Percentiles rank a stretch among this genome's conserved stretches.
Evolutionary conservation across 169 alveolate genomes (phyloP).

Genomic region (Eimeria necatrix): DNA sequence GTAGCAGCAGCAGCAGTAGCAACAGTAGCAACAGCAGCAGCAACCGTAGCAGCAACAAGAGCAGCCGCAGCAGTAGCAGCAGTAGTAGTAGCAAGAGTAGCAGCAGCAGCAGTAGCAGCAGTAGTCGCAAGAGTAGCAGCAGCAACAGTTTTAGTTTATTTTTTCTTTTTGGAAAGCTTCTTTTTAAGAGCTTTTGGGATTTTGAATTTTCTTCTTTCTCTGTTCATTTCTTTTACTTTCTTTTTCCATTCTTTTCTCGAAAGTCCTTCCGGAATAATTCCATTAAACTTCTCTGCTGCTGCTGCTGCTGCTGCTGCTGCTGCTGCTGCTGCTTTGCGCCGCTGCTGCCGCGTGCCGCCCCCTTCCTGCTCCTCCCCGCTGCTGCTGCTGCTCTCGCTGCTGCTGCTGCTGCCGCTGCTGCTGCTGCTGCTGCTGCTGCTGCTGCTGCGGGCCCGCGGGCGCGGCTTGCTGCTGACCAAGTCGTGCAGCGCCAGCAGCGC

Average conservation of each 20-base stretch:
- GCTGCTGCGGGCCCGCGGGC: slow-evolving; percentile 16
- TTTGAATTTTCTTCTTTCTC: slow-evolving; percentile 73
- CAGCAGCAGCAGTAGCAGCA: no score
- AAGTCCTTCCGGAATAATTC: slow-evolving; percentile 81
- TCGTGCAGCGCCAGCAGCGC: not conserved
- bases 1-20: no score
- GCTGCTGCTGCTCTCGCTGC: slow-evolving; percentile 57
- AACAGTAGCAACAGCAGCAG: no score
- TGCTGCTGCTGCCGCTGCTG: slow-evolving; percentile 45
- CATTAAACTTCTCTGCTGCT: slow-evolving; percentile 59
- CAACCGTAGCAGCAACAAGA: no score
- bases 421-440: slow-evolving; percentile 70
- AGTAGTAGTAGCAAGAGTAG: no score
- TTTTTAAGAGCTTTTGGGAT: slow-evolving; percentile 80
- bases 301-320: not conserved
- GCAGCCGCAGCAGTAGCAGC: no score
- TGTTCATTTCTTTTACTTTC: slow-evolving; percentile 79
- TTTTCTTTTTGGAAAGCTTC: slow-evolving; percentile 39
- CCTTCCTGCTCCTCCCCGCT: not conserved
- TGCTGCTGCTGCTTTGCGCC: not conserved
- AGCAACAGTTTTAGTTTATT: not conserved
- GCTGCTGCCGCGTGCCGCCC: not conserved
- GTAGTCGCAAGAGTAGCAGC: no score
- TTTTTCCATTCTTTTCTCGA: slow-evolving; percentile 81
- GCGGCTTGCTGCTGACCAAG: not conserved